phyloP scores from a whole-genome alignment of 2,329 filamentous ascomycete genomes.

The Alternaria arbusti region DNA sequence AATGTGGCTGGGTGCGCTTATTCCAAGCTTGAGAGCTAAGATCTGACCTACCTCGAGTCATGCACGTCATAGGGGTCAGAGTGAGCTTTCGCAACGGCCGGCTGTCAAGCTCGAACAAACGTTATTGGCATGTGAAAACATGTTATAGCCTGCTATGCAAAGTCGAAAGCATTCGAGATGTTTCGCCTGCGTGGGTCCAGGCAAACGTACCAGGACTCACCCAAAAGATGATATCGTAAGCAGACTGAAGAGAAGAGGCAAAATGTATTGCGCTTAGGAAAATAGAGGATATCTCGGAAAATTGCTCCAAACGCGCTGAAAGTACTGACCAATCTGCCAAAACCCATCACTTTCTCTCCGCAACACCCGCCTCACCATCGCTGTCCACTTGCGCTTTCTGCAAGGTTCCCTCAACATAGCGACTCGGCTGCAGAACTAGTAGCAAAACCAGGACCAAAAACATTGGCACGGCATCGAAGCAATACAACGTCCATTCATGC shows the following conservation, averaged over 20 bases:
- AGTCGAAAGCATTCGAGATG: background rate
- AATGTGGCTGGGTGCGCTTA: background rate
- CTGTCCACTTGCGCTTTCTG: background rate
- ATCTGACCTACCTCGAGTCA: background rate
- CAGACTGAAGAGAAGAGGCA: background rate
- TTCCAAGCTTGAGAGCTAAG: background rate
- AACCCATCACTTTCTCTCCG: background rate
- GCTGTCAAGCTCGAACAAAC: background rate
- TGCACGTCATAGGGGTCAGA: background rate
- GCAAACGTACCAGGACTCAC: background rate
- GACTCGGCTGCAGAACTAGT: conserved; percentile 28
- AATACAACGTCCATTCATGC: conserved; percentile 56
- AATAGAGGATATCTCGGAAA: background rate
- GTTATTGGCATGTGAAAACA: background rate
- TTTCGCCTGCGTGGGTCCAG: background rate
- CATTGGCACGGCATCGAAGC: conserved; percentile 58
- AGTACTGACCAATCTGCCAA: background rate
- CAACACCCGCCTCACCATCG: background rate
- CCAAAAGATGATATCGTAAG: background rate
- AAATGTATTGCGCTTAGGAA: background rate
- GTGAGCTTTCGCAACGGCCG: background rate
- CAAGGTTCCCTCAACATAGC: conserved; percentile 16
- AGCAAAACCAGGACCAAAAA: conserved; percentile 52
- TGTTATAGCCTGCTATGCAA: background rate
- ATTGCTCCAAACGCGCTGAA: background rate